phyloP scores from a whole-genome alignment of 2,329 filamentous ascomycete species.

The Thielaviopsis musarum region DNA sequence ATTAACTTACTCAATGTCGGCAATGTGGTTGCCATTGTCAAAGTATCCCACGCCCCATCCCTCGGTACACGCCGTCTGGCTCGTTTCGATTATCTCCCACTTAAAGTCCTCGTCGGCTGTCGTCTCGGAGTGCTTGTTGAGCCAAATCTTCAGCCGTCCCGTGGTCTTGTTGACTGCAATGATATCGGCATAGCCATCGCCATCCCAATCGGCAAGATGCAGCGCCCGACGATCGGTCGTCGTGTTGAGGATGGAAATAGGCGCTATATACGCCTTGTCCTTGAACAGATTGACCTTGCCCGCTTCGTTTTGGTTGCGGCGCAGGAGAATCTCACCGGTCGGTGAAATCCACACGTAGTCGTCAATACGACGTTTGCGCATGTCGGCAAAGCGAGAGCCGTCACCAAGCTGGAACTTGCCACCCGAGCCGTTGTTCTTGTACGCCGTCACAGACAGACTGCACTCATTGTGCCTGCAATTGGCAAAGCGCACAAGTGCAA shows the following conservation, averaged over 20 bases:
- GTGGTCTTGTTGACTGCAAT: slow-evolving; percentile 11
- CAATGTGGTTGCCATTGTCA: slow-evolving; percentile 19
- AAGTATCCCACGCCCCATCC: slow-evolving; percentile 15
- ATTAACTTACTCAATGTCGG: slow-evolving; percentile 16
- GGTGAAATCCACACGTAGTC: slow-evolving; percentile 14
- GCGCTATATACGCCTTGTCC: neutral
- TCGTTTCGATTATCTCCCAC: slow-evolving; percentile 8
- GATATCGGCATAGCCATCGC: slow-evolving; percentile 20
- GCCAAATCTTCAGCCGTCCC: slow-evolving; percentile 8
- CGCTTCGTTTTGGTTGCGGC: slow-evolving; percentile 5
- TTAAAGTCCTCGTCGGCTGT: slow-evolving; percentile 2
- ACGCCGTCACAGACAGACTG: slow-evolving; percentile 6
- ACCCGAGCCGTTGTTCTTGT: slow-evolving; percentile 14
- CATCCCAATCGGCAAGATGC: slow-evolving; percentile 22
- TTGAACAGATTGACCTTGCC: neutral
- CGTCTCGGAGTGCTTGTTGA: slow-evolving; percentile 10
- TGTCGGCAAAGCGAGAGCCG: slow-evolving; percentile 12
- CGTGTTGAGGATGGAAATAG: slow-evolving; percentile 1
- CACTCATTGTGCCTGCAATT: slow-evolving; percentile 2
- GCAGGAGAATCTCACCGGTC: slow-evolving; percentile 7
- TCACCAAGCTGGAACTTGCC: slow-evolving; percentile 13
- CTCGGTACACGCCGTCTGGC: slow-evolving; percentile 14
- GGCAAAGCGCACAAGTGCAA: neutral
- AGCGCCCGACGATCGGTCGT: slow-evolving; percentile 17
- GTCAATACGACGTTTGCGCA: slow-evolving; percentile 8